phyloP scores from a whole-genome alignment of 495 filamentous ascomycete genomes.

The Neurospora sp. region DNA sequence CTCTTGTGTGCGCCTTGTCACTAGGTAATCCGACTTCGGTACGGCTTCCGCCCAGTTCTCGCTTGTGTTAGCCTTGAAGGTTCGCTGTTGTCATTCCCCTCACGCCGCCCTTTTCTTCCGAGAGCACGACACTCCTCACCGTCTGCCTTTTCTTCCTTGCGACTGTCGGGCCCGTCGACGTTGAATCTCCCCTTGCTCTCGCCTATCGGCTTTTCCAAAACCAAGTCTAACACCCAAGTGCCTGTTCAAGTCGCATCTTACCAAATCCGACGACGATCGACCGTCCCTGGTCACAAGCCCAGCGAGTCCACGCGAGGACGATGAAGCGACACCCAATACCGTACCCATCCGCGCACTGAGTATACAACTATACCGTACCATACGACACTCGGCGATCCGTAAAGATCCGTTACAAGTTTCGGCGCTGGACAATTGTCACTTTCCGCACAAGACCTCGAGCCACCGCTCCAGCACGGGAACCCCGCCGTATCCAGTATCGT shows the following conservation, averaged over 20 bases:
- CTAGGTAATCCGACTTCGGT: background rate
- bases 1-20: slow-evolving; percentile 3
- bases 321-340: background rate
- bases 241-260: background rate
- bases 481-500: background rate
- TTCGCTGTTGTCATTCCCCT: background rate
- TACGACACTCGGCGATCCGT: background rate
- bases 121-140: background rate
- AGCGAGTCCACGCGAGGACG: background rate
- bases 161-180: background rate
- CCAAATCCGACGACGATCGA: background rate
- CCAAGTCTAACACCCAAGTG: background rate
- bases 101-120: background rate
- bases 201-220: background rate
- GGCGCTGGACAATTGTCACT: background rate
- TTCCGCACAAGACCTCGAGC: background rate
- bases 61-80: background rate
- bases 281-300: background rate
- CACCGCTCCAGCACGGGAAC: background rate
- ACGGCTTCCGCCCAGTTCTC: background rate
- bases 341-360: background rate
- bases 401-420: background rate
- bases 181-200: background rate
- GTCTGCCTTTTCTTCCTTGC: background rate
- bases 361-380: background rate